A percentile compares a stretch with the other conserved stretches of the same genome.
Conservation (phyloP, 352 stramenopile species). For the Phytophthora macrochlamydospora region DNA sequence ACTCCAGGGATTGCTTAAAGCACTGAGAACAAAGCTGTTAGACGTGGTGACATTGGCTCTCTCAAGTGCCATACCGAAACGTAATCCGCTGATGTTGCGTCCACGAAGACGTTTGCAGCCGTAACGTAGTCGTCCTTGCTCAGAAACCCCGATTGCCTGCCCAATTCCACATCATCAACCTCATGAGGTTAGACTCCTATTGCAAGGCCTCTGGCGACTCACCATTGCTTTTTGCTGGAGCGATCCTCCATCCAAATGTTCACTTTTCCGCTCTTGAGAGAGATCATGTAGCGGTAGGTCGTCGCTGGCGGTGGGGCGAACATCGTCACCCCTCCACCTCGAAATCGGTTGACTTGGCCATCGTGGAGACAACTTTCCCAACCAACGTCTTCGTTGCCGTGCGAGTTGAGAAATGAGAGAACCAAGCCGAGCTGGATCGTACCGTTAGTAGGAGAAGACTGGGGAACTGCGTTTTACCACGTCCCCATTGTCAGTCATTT, state of each 20-base stretch:
- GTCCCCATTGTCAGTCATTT: conserved; percentile 1
- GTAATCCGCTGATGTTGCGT: conserved; percentile 20
- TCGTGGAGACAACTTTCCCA: conserved; percentile 2
- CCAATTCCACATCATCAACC: background rate
- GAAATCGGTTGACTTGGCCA: background rate
- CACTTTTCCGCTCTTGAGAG: conserved; percentile 4
- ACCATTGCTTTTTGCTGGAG: conserved; percentile 21
- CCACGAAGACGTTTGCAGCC: conserved; percentile 16
- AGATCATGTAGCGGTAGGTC: conserved; percentile 12
- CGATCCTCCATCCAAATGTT: conserved; percentile 17
- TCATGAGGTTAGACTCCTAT: background rate
- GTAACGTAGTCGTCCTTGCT: conserved; percentile 26
- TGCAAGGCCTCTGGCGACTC: background rate
- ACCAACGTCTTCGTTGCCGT: background rate
- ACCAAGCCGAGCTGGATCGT: background rate
- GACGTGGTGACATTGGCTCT: background rate
- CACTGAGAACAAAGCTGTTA: conserved; percentile 8
- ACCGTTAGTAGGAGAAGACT: too few species aligned
- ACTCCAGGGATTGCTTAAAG: conserved; percentile 20
- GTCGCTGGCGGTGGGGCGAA: conserved; percentile 2
- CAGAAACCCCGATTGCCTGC: conserved; percentile 27
- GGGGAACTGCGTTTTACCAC: background rate
- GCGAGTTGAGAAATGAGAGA: background rate
- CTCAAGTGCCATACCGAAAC: conserved; percentile 8
- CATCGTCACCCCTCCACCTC: conserved; percentile 13